Conservation (phyloP, 2,329 filamentous ascomycete genomes). For the Pestalotiopsis fici region DNA sequence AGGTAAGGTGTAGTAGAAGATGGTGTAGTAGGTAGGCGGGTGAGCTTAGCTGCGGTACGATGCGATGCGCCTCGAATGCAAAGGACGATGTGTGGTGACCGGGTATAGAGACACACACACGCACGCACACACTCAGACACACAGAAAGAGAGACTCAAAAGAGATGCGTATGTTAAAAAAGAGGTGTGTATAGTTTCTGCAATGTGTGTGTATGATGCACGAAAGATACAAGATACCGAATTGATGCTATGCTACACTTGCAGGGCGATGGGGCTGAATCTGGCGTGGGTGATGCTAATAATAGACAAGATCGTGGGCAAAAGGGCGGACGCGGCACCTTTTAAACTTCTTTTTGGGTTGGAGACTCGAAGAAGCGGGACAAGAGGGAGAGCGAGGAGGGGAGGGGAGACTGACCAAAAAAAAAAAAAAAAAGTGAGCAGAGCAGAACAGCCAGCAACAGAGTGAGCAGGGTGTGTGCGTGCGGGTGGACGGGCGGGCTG, state of each 20-base stretch:
- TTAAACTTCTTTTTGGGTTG: constrained; percentile 17
- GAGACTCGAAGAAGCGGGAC: constrained; percentile 18
- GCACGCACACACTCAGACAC: too few species aligned
- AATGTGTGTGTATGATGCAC: constrained; percentile 17
- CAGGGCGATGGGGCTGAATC: constrained; percentile 50
- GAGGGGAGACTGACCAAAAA: too few species aligned
- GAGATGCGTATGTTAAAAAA: neutral
- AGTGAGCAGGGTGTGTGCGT: constrained; percentile 11
- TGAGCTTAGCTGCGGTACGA: neutral
- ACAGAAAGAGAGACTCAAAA: neutral
- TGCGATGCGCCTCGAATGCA: neutral
- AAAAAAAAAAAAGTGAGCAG: neutral
- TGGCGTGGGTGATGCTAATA: constrained; percentile 53
- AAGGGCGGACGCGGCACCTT: constrained; percentile 28
- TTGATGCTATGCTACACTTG: constrained; percentile 20
- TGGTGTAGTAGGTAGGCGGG: neutral
- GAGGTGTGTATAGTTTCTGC: neutral
- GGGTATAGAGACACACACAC: constrained; percentile 25
- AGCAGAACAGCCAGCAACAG: neutral
- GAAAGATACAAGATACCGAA: constrained; percentile 7
- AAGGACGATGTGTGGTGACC: neutral
- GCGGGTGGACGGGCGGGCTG: neutral
- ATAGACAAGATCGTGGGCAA: constrained; percentile 45
- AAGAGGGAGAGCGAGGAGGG: constrained; percentile 12
- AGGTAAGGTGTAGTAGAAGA: too few species aligned